Conservation (phyloP, 2,329 filamentous ascomycete genomes). For the Pseudogymnoascus sp. region DNA sequence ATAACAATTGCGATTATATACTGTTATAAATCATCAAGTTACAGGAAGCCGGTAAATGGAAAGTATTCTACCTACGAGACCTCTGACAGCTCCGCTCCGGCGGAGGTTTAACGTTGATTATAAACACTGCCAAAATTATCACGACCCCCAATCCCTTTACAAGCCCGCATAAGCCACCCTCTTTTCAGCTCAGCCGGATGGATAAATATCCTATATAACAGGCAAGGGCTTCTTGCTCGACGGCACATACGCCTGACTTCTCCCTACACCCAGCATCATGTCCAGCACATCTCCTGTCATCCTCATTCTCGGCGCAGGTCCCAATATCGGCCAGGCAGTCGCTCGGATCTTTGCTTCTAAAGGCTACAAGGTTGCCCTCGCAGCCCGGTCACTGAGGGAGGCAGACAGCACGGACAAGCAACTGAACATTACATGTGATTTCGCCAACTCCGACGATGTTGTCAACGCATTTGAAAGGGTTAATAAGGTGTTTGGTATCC, state of each 20-base stretch:
- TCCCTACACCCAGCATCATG: neutral
- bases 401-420: constrained; percentile 24
- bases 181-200: too few relatives aligned
- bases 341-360: constrained; percentile 32
- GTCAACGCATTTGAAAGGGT: constrained; percentile 33
- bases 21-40: neutral
- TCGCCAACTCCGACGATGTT: constrained; percentile 31
- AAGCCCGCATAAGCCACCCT: too few relatives aligned
- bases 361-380: constrained; percentile 37
- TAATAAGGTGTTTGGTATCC: constrained; percentile 26
- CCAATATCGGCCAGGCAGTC: constrained; percentile 32
- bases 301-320: constrained; percentile 37
- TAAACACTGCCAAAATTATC: too few relatives aligned
- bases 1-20: too few relatives aligned
- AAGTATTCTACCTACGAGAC: neutral
- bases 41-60: neutral
- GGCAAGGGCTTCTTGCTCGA: too few relatives aligned
- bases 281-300: constrained; percentile 14
- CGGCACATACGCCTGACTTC: too few relatives aligned
- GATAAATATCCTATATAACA: too few relatives aligned
- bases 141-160: too few relatives aligned
- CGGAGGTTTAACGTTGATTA: neutral
- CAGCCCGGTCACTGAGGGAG: constrained; percentile 25
- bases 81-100: neutral
- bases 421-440: constrained; percentile 31